Conservation (phyloP, 305 asterid species). For the Fraxinus greggii region DNA sequence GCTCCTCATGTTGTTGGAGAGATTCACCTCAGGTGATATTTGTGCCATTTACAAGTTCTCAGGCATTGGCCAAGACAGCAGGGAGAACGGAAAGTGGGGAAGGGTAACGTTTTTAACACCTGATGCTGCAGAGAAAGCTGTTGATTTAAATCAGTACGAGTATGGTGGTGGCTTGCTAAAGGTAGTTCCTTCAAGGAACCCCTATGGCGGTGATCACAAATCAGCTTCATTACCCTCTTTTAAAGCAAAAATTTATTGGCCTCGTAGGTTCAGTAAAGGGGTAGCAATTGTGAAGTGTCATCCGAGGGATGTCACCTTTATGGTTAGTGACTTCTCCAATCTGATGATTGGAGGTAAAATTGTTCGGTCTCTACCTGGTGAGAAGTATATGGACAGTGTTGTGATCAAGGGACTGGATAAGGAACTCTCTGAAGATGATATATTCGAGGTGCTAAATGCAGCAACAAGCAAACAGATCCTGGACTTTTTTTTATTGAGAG, state of each 20-base stretch:
- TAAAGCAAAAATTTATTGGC: constrained; percentile 77
- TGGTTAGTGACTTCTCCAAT: constrained; percentile 49
- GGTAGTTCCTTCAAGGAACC: constrained; percentile 55
- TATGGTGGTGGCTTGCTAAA: constrained; percentile 56
- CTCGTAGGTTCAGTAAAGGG: constrained; percentile 84
- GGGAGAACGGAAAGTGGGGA: constrained; percentile 74
- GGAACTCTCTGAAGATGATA: constrained; percentile 60
- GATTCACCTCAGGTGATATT: constrained; percentile 42
- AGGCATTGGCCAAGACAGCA: constrained; percentile 36
- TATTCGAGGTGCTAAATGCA: constrained; percentile 39
- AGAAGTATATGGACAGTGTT: constrained; percentile 33
- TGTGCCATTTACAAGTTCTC: constrained; percentile 56
- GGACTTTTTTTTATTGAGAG: constrained; percentile 61
- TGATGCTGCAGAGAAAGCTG: constrained; percentile 68
- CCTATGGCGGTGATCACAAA: constrained; percentile 44
- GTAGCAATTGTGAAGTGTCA: constrained; percentile 59
- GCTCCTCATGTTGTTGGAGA: constrained; percentile 66
- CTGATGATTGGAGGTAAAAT: constrained; percentile 42
- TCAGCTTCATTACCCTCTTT: constrained; percentile 48
- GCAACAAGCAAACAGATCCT: constrained; percentile 47
- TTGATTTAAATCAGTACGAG: constrained; percentile 39
- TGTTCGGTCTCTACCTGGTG: constrained; percentile 43
- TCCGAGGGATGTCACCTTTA: constrained; percentile 45
- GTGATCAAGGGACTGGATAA: constrained; percentile 49
- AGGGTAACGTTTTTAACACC: constrained; percentile 81